A percentile compares a stretch with the other conserved stretches of the same genome.
Evolutionary conservation across 2,329 filamentous ascomycete genomes (phyloP).

Genomic region (Neofusicoccum cordaticola): DNA sequence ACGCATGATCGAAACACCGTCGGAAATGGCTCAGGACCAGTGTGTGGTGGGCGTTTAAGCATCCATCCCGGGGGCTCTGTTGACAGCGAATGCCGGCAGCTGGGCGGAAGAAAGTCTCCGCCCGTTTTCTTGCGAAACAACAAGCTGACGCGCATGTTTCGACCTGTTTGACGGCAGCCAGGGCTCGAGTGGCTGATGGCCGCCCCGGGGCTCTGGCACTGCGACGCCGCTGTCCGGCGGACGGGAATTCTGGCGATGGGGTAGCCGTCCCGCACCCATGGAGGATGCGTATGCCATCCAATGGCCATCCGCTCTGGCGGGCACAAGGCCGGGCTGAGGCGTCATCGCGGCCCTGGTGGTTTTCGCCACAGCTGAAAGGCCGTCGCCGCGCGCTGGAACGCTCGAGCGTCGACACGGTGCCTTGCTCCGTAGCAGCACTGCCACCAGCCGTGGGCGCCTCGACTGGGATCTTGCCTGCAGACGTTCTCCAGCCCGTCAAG

Average conservation of each 20-base stretch:
- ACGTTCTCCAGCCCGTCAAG: not conserved
- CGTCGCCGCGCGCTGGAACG: not conserved
- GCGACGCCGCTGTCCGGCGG: not conserved
- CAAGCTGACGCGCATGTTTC: not conserved
- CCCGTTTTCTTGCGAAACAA: no score
- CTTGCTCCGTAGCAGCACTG: not conserved
- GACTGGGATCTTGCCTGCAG: conserved; percentile 4
- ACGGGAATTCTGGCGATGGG: not conserved
- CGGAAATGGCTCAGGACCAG: not conserved
- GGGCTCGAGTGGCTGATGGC: not conserved
- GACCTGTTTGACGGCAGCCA: not conserved
- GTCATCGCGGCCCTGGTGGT: not conserved
- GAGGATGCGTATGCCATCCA: not conserved
- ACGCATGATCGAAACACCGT: not conserved
- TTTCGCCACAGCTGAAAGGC: not conserved
- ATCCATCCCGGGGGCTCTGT: not conserved
- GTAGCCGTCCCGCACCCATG: not conserved
- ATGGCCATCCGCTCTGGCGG: not conserved
- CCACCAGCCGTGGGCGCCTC: not conserved
- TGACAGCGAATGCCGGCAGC: no score
- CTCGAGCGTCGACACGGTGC: not conserved
- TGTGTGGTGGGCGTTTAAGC: not conserved
- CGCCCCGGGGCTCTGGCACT: not conserved
- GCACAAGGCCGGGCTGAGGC: not conserved
- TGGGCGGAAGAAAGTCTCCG: no score